A percentile compares a stretch with the other conserved stretches of the same genome.
These are phyloP conservation scores for Beauveria varroae DNA, from an alignment of 2,329 filamentous ascomycete species.

Conservation along the genomic window DNA sequence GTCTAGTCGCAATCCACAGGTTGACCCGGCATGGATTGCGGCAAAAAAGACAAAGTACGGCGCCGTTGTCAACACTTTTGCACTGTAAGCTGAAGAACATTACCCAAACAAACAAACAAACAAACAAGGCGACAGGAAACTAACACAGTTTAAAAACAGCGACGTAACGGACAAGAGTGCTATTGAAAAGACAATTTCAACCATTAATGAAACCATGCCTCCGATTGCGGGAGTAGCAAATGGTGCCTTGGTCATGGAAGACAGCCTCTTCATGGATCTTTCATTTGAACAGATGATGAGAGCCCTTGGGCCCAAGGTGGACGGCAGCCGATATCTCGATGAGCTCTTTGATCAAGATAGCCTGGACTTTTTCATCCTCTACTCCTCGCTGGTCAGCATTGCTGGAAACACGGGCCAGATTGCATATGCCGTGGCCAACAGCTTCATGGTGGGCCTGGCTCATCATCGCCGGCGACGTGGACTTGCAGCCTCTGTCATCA, in stretches of 20 bases:
- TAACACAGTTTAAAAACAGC: not conserved
- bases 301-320: constrained; percentile 9
- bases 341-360: not conserved
- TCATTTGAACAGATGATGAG: not conserved
- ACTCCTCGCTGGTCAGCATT: constrained; percentile 8
- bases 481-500: constrained; percentile 25
- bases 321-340: constrained; percentile 10
- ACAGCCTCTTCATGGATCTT: constrained; percentile 19
- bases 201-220: constrained; percentile 23
- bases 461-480: constrained; percentile 29
- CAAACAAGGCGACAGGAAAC: not conserved
- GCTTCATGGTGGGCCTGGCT: constrained; percentile 27
- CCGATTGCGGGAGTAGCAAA: constrained; percentile 29
- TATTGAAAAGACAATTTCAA: constrained; percentile 3
- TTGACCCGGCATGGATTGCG: constrained; percentile 14
- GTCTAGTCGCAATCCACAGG: constrained; percentile 27
- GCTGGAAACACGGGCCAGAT: constrained; percentile 7
- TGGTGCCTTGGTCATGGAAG: constrained; percentile 29
- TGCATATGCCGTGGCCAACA: constrained; percentile 19
- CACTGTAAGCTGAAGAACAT: not conserved
- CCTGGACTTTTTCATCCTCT: constrained; percentile 13
- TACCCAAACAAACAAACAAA: too few relatives aligned
- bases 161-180: constrained; percentile 17
- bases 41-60: not conserved
- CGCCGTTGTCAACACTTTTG: not conserved